Evolutionary conservation across 2,329 filamentous ascomycete genomes (phyloP).

Genomic region (Metarhizium guizhouense): DNA sequence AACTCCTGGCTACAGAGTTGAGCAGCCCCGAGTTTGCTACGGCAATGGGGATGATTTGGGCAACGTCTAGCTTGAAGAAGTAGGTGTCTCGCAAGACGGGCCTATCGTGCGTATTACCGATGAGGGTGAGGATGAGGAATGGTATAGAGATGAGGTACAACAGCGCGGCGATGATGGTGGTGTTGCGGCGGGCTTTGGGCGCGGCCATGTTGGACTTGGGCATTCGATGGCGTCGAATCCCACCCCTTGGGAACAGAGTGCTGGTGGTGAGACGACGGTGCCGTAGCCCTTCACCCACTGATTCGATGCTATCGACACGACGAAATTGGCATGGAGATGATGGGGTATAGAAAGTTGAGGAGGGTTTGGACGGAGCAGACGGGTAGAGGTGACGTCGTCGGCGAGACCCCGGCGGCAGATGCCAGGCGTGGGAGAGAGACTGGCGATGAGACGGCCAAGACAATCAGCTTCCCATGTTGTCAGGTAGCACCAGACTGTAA

Average conservation of each 20-base stretch:
- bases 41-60: slow-evolving; percentile 67
- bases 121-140: slow-evolving; percentile 70
- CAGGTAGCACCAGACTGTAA: no score
- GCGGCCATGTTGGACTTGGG: slow-evolving; percentile 12
- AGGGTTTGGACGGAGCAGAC: neutral
- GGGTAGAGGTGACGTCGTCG: neutral
- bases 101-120: slow-evolving; percentile 62
- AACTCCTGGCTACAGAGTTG: slow-evolving; percentile 76
- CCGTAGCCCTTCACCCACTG: no score
- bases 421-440: no score
- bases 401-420: neutral
- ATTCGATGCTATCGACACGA: neutral
- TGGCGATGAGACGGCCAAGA: neutral
- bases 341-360: no score
- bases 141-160: slow-evolving; percentile 67
- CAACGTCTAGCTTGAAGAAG: slow-evolving; percentile 77
- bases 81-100: slow-evolving; percentile 60
- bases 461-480: no score
- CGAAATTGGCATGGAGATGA: neutral
- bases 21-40: slow-evolving; percentile 67
- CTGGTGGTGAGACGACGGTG: neutral
- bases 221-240: no score
- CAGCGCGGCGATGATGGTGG: slow-evolving; percentile 55
- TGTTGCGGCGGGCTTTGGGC: slow-evolving; percentile 39
- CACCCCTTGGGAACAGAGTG: neutral